Conservation (phyloP, 2,329 filamentous ascomycete species). For the Aspergillus caelatus region DNA sequence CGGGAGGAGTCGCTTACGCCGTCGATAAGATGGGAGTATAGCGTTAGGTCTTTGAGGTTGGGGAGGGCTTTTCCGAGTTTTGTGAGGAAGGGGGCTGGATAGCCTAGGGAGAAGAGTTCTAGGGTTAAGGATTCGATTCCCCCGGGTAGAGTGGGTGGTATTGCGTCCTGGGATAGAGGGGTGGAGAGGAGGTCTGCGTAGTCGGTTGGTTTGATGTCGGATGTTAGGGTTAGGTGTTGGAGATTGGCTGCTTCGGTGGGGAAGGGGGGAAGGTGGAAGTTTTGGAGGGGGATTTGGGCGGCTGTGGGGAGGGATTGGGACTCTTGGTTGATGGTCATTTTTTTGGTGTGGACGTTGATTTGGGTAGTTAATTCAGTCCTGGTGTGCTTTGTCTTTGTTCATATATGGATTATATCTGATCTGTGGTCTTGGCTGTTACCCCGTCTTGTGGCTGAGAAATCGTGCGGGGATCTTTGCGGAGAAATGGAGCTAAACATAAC, state of each 20-base stretch:
- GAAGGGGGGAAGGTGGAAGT: neutral
- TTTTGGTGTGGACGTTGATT: too few species aligned
- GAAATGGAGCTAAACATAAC: neutral
- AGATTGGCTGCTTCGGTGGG: neutral
- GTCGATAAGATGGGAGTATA: neutral
- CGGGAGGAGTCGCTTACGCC: neutral
- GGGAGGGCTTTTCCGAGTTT: neutral
- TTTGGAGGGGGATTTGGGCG: slow-evolving; percentile 1
- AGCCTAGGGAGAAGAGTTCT: neutral
- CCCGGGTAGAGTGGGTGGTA: neutral
- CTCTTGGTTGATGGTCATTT: neutral
- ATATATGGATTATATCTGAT: too few species aligned
- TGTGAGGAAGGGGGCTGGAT: neutral
- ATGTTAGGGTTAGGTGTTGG: slow-evolving; percentile 1
- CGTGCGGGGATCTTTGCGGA: neutral
- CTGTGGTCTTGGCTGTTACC: neutral
- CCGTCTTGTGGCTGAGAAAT: neutral
- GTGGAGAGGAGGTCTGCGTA: slow-evolving; percentile 45
- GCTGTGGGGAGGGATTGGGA: neutral
- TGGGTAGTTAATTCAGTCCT: too few species aligned
- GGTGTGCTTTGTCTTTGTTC: too few species aligned
- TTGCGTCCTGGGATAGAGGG: slow-evolving; percentile 20
- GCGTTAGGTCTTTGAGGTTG: neutral
- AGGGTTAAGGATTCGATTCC: neutral
- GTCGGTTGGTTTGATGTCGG: slow-evolving; percentile 42